Percentiles rank a stretch among this genome's conserved stretches.
Conservation (phyloP, 129 eudicot genomes). For the Lactuca saligna region DNA sequence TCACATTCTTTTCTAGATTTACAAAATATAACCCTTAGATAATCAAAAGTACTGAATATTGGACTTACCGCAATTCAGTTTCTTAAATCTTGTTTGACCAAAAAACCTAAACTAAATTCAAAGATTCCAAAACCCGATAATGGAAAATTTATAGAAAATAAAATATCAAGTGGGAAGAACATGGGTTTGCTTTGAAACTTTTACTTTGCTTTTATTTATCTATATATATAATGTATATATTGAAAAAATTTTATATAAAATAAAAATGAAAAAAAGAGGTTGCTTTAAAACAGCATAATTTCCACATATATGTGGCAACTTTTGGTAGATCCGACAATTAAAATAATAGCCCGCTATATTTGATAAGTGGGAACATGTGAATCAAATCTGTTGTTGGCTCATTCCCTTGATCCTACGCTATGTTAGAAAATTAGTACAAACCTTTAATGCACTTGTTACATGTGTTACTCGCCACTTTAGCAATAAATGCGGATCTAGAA, state of each 20-base stretch:
- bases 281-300: neutral
- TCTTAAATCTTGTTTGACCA: neutral
- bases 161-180: neutral
- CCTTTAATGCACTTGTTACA: constrained; percentile 27
- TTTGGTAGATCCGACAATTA: constrained; percentile 12
- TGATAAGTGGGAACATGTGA: constrained; percentile 30
- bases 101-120: neutral
- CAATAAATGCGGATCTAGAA: neutral
- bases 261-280: no score
- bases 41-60: neutral
- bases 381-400: constrained; percentile 14
- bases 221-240: no score
- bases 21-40: neutral
- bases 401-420: constrained; percentile 30
- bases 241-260: no score
- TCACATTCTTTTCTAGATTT: neutral
- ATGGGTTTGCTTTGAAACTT: neutral
- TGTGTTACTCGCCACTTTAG: constrained; percentile 23
- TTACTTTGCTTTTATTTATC: neutral
- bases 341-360: neutral
- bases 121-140: constrained; percentile 1
- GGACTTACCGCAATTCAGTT: neutral
- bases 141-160: neutral
- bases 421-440: constrained; percentile 15
- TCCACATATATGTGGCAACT: constrained; percentile 12